Base-by-base conservation (phyloP, 345 rosid species). In the Cochlearia excelsa region DNA sequence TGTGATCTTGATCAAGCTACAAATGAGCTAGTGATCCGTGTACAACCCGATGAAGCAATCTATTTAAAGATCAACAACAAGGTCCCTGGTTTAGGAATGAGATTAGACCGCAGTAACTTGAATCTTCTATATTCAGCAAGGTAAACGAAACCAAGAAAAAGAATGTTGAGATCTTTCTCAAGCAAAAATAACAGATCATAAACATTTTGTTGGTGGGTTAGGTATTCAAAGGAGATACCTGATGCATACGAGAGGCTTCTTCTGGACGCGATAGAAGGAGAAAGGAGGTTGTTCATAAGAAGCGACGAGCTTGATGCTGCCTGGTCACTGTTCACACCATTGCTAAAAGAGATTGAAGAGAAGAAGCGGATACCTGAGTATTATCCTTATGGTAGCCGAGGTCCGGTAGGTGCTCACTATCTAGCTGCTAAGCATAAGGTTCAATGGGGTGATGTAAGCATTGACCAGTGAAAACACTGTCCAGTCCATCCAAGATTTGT, bases 21-120 rank as follows among this genome's bases (percentile, higher is more conserved):
- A 50, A 93, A 93, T 62, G 99, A 93, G 82, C 95, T 93, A 38
- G 97, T 89, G 28, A 89, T 93, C 50, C 74, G 92, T 46, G 97
- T 93, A 44, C 99, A 93, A 63, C 99, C 99, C n/a, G 90, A 93
- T 66, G 99, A 93, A 81, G 95, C 91, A 55, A 89, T 93, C 57
- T 89, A 86, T 76, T 78, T 93, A 81, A 93, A 89, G 79, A 87
- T 93, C 72, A 93, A 93, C 68, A 93, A 89, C 76, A 93, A 93
- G 79, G 95, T 93, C 57, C 97, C 95, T 56, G 97, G 99, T 59
- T 72, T 93, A 62, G 97, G 95, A 60, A 93, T 89, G 97, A 81
- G 88, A 85, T 70, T 93, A 78, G 99, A 93, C 58, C 81, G 77
- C 1, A 89, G 99, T 74, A 67, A 85, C 75, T 78, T 93, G 54